Percentiles rank a stretch among this genome's conserved stretches.
Evolutionary conservation across 2,329 filamentous ascomycete species (phyloP).

Genomic region (Calonectria crousiana): DNA sequence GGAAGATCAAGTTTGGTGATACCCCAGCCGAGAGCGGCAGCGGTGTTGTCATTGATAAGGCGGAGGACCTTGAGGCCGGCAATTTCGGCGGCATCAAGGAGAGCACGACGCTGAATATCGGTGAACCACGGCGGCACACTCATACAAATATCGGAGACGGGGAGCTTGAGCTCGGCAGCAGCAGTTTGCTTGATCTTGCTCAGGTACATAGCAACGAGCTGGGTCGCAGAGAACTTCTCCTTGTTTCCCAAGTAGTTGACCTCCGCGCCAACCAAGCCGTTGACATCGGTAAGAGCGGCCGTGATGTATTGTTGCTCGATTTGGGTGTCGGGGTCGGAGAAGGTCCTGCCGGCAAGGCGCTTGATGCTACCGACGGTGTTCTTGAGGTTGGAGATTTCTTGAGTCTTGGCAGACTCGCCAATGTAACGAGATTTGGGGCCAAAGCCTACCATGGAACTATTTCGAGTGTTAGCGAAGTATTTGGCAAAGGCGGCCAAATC

Average conservation of each 20-base stretch:
- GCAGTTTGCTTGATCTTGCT: conserved; percentile 94
- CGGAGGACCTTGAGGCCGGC: conserved; percentile 92
- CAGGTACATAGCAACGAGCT: conserved; percentile 95
- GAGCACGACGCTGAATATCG: conserved; percentile 87
- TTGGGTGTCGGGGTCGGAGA: conserved; percentile 92
- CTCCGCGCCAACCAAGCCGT: conserved; percentile 95
- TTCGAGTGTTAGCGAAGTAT: conserved; percentile 38
- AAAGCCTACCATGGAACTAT: conserved; percentile 92
- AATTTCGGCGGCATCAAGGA: conserved; percentile 93
- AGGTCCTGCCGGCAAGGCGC: conserved; percentile 87
- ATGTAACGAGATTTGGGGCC: conserved; percentile 94
- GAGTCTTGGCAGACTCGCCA: conserved; percentile 95
- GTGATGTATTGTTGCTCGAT: conserved; percentile 94
- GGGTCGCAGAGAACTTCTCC: conserved; percentile 93
- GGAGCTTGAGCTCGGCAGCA: conserved; percentile 86
- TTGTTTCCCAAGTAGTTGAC: conserved; percentile 95
- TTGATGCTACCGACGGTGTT: conserved; percentile 96
- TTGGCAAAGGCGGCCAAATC: neutral
- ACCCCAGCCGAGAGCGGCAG: conserved; percentile 94
- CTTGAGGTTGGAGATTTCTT: conserved; percentile 99
- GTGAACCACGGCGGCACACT: conserved; percentile 98
- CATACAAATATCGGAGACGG: conserved; percentile 93
- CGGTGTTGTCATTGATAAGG: conserved; percentile 98
- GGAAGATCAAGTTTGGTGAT: conserved; percentile 98
- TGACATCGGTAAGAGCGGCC: conserved; percentile 86